Base-by-base conservation (phyloP, 805 yeast species). In the Debaryomyces castellii region DNA sequence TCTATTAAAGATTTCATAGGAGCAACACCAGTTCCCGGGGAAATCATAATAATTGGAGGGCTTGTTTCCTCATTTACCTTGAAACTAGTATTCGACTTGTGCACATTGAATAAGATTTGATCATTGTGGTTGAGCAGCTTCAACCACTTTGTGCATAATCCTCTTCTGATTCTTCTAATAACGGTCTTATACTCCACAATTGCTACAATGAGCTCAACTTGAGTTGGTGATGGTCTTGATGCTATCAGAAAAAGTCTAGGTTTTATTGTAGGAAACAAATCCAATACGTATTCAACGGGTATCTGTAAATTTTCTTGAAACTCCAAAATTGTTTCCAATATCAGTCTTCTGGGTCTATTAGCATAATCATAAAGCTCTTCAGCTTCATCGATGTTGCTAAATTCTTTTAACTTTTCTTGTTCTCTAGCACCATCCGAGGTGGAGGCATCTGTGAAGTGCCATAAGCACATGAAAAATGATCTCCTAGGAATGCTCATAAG, bases 21-120 rank as follows among this genome's bases (percentile, higher is more conserved):
- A 0, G 99, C 99, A 9, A 94, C 73, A 2, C 99, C 99, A 0
- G 98, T 95, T 3, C 99, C 99, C 0, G 99, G 96, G 1, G 92
- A 85, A 3, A 92, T 75, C 78, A 92, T 71, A 3, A 94, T 66
- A 21, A 87, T 66, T 0, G 96, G 61, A 37, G 64, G 60, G 32
- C 40, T 8, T 41, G 60, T 46, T 11, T 34, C 49, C 2, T 33
- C 38, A 5, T 55, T 47, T 6, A 47, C 37, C 11, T 42, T 41
- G 11, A 77, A 66, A 34, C 63, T 64, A 37, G 82, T 51, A 11
- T 70, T 62, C 50, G 83, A 78, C 24, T 65, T 61, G 45, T 77
- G 76, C 7, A 85, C 50, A 21, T 80, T 75, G 49, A 79, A 82
- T 11, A 79, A 65, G 1, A 91, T 57, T 5, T 64, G 50, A 50